Evolutionary conservation across 116 monocot species (phyloP), one percentile per base, ranked within the genome.

Genomic region (Dioscorea cayenensis): DNA sequence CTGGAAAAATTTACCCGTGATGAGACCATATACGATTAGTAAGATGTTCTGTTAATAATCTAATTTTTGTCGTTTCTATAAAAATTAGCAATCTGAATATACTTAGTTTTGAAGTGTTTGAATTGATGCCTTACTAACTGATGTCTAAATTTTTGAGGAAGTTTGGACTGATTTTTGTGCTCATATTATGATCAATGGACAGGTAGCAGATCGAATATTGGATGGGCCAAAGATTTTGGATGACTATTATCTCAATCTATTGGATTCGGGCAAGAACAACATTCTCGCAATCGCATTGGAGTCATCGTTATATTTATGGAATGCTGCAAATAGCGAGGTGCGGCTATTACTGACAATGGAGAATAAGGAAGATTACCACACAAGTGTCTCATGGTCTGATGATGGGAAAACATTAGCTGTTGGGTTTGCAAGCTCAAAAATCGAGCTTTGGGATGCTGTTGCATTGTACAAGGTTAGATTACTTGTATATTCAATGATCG

Each of bases 191-290:
- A 43, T 43, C 43, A 43, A 0, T 43, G 43, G 10, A 25, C 78
- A 82, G 82, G 14, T 62, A 64, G 37, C 82, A 49, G 70, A 64
- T 37, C 50, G 19, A 21, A 43, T 75, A 49, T 49, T 82, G 65
- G 78, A 82, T 51, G 82, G 48, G 11, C 77, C 78, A 8, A 49
- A 70, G 6, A 38, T 82, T 19, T 6, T 38, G 38, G 49, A 68
- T 50, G 48, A 77, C 69, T 77, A 73, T 63, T 81, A 81, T 68
- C 50, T 77, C 38, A 81, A 81, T 35, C 61, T 81, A 14, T 3
- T 84, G 28, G 84, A 81, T 49, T 84, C 81, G 84, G 77, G 84
- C 11, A 75, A 70, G 25, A 73, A 50, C 69, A 80, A 84, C 63
- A 71, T 77, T 49, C 32, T 84, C 17, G 81, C 77, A 13, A 65